Percentiles rank a stretch among this genome's conserved stretches.
phyloP scores from a whole-genome alignment of 2,329 filamentous ascomycete genomes.

The Blumeriella jaapii region DNA sequence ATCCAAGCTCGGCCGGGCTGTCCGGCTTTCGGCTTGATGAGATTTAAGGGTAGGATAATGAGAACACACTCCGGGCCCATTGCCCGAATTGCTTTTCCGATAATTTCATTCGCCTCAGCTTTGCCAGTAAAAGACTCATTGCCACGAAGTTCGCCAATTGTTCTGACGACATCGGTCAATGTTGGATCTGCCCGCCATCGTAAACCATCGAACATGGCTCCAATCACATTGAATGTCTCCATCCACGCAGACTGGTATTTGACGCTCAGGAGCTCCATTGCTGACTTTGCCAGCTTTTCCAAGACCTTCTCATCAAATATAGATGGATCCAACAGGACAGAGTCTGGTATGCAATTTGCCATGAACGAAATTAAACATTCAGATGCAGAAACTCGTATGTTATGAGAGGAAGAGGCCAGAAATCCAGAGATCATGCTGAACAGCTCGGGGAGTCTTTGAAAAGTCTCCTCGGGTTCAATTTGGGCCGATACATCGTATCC shows the following conservation, averaged over 20 bases:
- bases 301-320: conserved; percentile 86
- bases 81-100: conserved; percentile 76
- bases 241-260: conserved; percentile 92
- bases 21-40: conserved; percentile 63
- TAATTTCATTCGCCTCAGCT: conserved; percentile 84
- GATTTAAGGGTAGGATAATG: conserved; percentile 72
- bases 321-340: conserved; percentile 76
- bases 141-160: conserved; percentile 74
- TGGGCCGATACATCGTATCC: conserved; percentile 91
- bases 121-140: conserved; percentile 87
- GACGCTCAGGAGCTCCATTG: conserved; percentile 67
- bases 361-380: conserved; percentile 92
- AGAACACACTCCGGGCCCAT: conserved; percentile 85
- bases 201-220: conserved; percentile 75
- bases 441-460: conserved; percentile 75
- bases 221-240: conserved; percentile 83
- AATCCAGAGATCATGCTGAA: conserved; percentile 74
- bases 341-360: conserved; percentile 75
- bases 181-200: conserved; percentile 77
- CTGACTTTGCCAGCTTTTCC: conserved; percentile 64
- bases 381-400: conserved; percentile 87
- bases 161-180: conserved; percentile 62
- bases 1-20: conserved; percentile 88
- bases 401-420: conserved; percentile 76
- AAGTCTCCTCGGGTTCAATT: conserved; percentile 80